A percentile compares a stretch with the other conserved stretches of the same genome.
These are phyloP conservation scores for Pholiota microspora DNA, from an alignment of 768 basidiomycete genomes.

Conservation along the genomic window DNA sequence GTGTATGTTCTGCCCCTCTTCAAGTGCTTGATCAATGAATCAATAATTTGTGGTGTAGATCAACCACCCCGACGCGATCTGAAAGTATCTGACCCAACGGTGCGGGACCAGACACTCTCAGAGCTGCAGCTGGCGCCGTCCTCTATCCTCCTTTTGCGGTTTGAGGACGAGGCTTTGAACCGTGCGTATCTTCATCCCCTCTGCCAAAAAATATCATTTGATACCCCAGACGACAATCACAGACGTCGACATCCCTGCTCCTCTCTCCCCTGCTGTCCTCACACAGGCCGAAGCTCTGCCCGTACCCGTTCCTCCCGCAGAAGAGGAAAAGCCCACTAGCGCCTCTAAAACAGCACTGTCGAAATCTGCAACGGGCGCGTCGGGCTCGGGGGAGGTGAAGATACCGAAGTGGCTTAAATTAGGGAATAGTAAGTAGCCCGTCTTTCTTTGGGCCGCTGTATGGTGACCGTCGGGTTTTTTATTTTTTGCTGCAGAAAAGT, in stretches of 20 bases:
- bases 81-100: slow-evolving; percentile 73
- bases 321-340: slow-evolving; percentile 2
- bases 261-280: slow-evolving; percentile 56
- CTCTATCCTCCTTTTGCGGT: slow-evolving; percentile 72
- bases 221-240: slow-evolving; percentile 2
- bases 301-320: slow-evolving; percentile 38
- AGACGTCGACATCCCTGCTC: slow-evolving; percentile 62
- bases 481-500: too few species aligned
- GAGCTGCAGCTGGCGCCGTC: slow-evolving; percentile 80
- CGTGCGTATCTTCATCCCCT: slow-evolving; percentile 36
- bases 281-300: slow-evolving; percentile 68
- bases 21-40: too few species aligned
- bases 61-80: slow-evolving; percentile 81
- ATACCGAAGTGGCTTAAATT: slow-evolving; percentile 81
- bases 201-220: background rate
- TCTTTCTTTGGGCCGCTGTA: too few species aligned
- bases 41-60: slow-evolving; percentile 38
- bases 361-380: slow-evolving; percentile 7
- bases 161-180: slow-evolving; percentile 71
- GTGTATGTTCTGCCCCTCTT: slow-evolving; percentile 48
- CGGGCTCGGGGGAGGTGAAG: slow-evolving; percentile 44
- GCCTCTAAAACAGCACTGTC: background rate
- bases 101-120: slow-evolving; percentile 63
- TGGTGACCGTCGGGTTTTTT: too few species aligned
- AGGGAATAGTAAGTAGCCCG: slow-evolving; percentile 55